phyloP scores from a whole-genome alignment of 176 grass and related monocot species.

The Eleusine coracana region DNA sequence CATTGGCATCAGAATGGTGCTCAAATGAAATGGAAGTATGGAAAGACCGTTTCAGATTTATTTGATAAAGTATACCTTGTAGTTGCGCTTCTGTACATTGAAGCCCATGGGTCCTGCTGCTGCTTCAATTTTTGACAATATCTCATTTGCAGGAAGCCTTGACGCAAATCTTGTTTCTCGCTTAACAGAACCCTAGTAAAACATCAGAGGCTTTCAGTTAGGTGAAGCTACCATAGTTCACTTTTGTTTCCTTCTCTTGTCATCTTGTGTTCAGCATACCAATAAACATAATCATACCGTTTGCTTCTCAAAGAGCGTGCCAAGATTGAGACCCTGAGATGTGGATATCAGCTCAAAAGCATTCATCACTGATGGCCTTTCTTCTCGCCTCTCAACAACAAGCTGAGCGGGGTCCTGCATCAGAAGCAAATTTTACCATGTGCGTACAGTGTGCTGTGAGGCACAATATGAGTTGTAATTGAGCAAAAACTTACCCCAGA shows the following conservation, averaged over 20 bases:
- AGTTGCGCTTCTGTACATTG: slow-evolving; percentile 84
- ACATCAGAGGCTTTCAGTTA: neutral
- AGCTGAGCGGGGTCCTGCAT: slow-evolving; percentile 68
- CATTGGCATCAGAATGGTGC: neutral
- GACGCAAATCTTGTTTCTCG: slow-evolving; percentile 92
- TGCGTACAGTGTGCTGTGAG: slow-evolving; percentile 3
- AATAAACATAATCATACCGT: slow-evolving; percentile 47
- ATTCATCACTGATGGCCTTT: slow-evolving; percentile 78
- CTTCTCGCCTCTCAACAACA: slow-evolving; percentile 88
- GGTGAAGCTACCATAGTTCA: neutral
- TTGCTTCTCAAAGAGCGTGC: slow-evolving; percentile 95
- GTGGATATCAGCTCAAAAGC: slow-evolving; percentile 97
- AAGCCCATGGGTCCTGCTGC: slow-evolving; percentile 87
- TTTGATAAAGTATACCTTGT: slow-evolving; percentile 62
- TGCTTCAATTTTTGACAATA: slow-evolving; percentile 90
- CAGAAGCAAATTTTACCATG: slow-evolving; percentile 34
- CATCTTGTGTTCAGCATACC: neutral
- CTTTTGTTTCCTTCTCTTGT: too few species aligned
- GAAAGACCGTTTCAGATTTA: neutral
- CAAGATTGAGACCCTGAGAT: slow-evolving; percentile 94
- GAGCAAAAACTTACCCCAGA: slow-evolving; percentile 51
- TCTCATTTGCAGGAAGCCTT: slow-evolving; percentile 90
- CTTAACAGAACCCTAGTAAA: slow-evolving; percentile 67
- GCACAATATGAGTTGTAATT: slow-evolving; percentile 1
- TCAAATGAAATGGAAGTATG: slow-evolving; percentile 4